A percentile compares a stretch with the other conserved stretches of the same genome.
Evolutionary conservation across 345 rosid genomes (phyloP).

Genomic region (Psidium guajava): DNA sequence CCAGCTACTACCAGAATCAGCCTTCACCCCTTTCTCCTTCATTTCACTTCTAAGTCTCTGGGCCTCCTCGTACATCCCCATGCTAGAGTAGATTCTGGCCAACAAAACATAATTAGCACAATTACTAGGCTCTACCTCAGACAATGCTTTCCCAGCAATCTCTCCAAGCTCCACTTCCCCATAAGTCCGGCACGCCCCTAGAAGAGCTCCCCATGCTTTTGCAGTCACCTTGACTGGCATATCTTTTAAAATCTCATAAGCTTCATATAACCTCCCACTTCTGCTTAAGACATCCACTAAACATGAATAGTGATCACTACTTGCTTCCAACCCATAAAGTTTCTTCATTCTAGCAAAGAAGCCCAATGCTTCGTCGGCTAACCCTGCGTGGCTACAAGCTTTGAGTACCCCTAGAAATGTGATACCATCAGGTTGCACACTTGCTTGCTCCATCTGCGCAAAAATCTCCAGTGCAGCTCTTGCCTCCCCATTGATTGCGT

Average conservation of each 20-base stretch:
- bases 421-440: constrained; percentile 42
- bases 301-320: not conserved
- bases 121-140: not conserved
- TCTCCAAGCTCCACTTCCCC: not conserved
- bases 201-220: not conserved
- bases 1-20: not conserved
- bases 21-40: not conserved
- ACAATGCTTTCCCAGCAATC: not conserved
- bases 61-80: not conserved
- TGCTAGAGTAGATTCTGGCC: not conserved
- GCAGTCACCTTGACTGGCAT: not conserved
- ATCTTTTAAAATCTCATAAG: not conserved
- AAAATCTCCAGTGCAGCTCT: constrained; percentile 31
- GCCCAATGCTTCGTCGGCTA: constrained; percentile 38
- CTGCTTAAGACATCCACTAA: not conserved
- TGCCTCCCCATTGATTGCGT: constrained; percentile 55
- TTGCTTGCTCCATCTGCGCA: constrained; percentile 38
- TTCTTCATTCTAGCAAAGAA: not conserved
- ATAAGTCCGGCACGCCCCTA: not conserved
- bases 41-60: not conserved
- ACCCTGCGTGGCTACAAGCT: constrained; percentile 64
- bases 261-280: not conserved
- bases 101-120: not conserved
- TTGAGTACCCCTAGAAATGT: constrained; percentile 46
- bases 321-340: not conserved